phyloP scores from a whole-genome alignment of 2,329 filamentous ascomycete species.

The Alternaria tenuissima region DNA sequence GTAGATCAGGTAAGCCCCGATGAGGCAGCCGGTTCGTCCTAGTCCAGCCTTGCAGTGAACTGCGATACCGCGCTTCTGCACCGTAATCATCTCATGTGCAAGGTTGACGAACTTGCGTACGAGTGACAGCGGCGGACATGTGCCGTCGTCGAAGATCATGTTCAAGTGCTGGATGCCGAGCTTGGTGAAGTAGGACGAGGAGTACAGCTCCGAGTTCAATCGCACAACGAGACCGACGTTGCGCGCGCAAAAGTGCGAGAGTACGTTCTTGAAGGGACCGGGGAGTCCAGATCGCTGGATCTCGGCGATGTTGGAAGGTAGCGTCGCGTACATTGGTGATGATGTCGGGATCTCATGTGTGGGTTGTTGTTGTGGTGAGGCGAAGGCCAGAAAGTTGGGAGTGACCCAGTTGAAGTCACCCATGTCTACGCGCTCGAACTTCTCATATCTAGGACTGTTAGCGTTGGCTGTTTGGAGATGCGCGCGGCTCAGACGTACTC shows the following conservation, averaged over 20 bases:
- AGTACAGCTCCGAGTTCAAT: constrained; percentile 95
- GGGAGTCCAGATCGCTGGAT: constrained; percentile 77
- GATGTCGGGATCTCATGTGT: constrained; percentile 74
- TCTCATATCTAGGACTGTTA: constrained; percentile 74
- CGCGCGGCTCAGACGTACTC: constrained; percentile 63
- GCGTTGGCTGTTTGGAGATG: background rate
- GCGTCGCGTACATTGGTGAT: constrained; percentile 74
- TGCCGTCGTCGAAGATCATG: constrained; percentile 99
- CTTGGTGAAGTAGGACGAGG: constrained; percentile 94
- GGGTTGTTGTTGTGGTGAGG: constrained; percentile 87
- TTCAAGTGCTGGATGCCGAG: constrained; percentile 95
- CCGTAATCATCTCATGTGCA: constrained; percentile 91
- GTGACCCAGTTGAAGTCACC: constrained; percentile 99
- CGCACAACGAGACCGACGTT: constrained; percentile 94
- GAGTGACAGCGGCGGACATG: constrained; percentile 86
- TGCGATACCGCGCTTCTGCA: constrained; percentile 90
- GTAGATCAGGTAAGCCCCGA: constrained; percentile 97
- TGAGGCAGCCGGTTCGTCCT: constrained; percentile 92
- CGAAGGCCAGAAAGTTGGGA: constrained; percentile 93
- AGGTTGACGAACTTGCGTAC: constrained; percentile 95
- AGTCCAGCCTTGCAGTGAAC: constrained; percentile 99
- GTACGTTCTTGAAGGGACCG: constrained; percentile 92
- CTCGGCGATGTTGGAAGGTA: constrained; percentile 79
- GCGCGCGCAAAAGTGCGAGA: constrained; percentile 85
- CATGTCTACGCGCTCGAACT: constrained; percentile 93